A percentile compares a stretch with the other conserved stretches of the same genome.
Conservation (phyloP, 1,284 basidiomycete species). For the Rhodotorula sp. region DNA sequence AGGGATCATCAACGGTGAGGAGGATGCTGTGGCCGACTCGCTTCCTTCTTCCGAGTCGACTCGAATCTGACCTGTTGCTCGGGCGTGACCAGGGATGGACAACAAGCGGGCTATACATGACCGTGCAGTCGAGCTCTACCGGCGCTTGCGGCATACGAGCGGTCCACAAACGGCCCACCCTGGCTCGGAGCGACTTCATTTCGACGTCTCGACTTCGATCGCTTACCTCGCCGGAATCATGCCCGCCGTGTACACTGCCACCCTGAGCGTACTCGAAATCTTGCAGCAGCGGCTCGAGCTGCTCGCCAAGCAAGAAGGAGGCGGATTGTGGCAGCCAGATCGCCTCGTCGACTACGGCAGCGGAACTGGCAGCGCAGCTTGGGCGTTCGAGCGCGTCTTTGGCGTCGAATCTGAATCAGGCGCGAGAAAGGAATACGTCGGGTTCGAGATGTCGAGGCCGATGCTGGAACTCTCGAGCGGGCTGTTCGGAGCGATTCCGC, state of each 20-base stretch:
- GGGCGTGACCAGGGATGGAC: slow-evolving; percentile 12
- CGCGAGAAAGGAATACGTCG: slow-evolving; percentile 48
- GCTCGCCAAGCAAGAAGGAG: slow-evolving; percentile 33
- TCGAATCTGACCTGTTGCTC: background rate
- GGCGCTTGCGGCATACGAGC: slow-evolving; percentile 23
- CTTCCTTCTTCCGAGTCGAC: background rate
- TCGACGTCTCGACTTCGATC: slow-evolving; percentile 42
- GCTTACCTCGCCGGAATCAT: slow-evolving; percentile 53
- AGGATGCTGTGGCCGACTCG: background rate
- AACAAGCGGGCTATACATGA: slow-evolving; percentile 38
- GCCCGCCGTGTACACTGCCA: slow-evolving; percentile 53
- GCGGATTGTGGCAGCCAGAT: slow-evolving; percentile 35
- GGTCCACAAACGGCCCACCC: slow-evolving; percentile 16
- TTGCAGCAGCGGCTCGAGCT: slow-evolving; percentile 46
- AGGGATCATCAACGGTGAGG: slow-evolving; percentile 26
- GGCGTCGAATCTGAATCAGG: slow-evolving; percentile 42
- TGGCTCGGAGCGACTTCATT: slow-evolving; percentile 13
- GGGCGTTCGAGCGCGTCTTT: slow-evolving; percentile 47
- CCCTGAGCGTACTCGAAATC: slow-evolving; percentile 52
- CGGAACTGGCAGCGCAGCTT: slow-evolving; percentile 52
- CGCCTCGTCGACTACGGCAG: slow-evolving; percentile 51
- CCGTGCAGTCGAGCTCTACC: slow-evolving; percentile 38
- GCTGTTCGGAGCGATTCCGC: slow-evolving; percentile 34
- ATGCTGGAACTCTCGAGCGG: slow-evolving; percentile 42
- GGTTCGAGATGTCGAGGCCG: slow-evolving; percentile 37